A percentile compares a stretch with the other conserved stretches of the same genome.
These are phyloP conservation scores for Verbena officinalis DNA, from an alignment of 257 asterid genomes.

Conservation along the genomic window DNA sequence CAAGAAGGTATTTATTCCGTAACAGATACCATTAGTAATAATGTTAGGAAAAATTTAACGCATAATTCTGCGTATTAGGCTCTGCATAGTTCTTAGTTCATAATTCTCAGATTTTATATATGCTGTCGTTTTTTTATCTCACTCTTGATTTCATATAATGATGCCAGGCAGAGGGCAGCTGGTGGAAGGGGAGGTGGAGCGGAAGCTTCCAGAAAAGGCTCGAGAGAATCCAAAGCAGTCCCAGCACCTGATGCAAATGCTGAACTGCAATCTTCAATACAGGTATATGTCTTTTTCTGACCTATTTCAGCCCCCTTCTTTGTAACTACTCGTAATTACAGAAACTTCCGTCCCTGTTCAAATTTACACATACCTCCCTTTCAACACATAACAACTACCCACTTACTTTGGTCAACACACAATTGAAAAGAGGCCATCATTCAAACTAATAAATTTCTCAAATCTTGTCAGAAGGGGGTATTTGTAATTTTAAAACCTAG, in stretches of 20 bases:
- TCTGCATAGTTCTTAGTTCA: slow-evolving; percentile 11
- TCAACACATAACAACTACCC: no score
- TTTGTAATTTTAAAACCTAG: no score
- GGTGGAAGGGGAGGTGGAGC: slow-evolving; percentile 47
- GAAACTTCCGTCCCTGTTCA: no score
- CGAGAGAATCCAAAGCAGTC: slow-evolving; percentile 56
- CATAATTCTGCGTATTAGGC: background rate
- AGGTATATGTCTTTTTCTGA: slow-evolving; percentile 44
- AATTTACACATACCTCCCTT: no score
- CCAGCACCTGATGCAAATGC: slow-evolving; percentile 75
- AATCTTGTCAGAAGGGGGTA: no score
- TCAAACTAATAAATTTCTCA: no score
- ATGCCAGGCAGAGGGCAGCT: slow-evolving; percentile 60
- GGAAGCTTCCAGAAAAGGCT: slow-evolving; percentile 51
- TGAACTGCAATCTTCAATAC: slow-evolving; percentile 58
- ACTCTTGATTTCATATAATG: slow-evolving; percentile 22
- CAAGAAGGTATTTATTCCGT: slow-evolving; percentile 55
- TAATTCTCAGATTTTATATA: background rate
- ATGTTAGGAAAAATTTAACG: background rate
- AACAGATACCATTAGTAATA: background rate
- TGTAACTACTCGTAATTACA: no score
- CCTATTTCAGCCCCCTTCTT: no score
- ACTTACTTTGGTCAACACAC: no score
- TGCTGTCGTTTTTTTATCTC: slow-evolving; percentile 10
- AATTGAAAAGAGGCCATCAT: no score